Base-by-base conservation (phyloP, 805 yeast genomes). In the Starmerella etchellsii region DNA sequence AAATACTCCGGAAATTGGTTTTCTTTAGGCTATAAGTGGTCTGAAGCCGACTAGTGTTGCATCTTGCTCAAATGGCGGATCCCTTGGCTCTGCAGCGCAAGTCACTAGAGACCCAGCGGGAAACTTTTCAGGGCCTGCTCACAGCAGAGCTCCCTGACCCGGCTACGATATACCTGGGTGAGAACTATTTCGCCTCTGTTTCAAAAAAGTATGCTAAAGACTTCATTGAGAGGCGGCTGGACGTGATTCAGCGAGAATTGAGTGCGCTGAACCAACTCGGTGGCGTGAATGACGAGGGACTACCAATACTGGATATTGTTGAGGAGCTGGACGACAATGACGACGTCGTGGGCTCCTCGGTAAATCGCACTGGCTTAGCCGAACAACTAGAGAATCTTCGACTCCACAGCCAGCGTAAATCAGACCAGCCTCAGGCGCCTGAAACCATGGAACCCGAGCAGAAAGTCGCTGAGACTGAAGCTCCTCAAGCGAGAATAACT, bases 321-420 rank as follows among this genome's bases (percentile, higher is more conserved):
- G 96, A 85, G 54, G 81, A 76, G 39, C 58, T 87, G 29, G 95
- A 85, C 58, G 95, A 82, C 1, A 76, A 81, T n/a, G 95, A 76
- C 0, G 74, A 81, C 44, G 68, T 85, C 1, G 55, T 80, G 1
- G 57, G 46, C 13, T 55, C 73, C n/a, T 49, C 62, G 3, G 63
- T 74, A 2, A 62, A 61, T 24, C 71, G 72, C 0, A 35, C 52
- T 1, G 54, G 48, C 2, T 30, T 42, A 7, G 32, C 11, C 6
- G 36, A 10, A 15, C 36, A 21, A n/a, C 26, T 33, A 8, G 19
- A 20, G 7, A 33, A 33, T 21, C 9, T 7, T 10, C 8, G 27
- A 10, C 4, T 14, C n/a, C 18, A 33, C 10, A 16, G 13, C 8
- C 10, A 11, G 8, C 10, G 13, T 4, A 30, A 9, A 7, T 10